These are phyloP conservation scores for Pyronema domesticum DNA, from an alignment of 495 filamentous ascomycete genomes.

Conservation along the genomic window DNA sequence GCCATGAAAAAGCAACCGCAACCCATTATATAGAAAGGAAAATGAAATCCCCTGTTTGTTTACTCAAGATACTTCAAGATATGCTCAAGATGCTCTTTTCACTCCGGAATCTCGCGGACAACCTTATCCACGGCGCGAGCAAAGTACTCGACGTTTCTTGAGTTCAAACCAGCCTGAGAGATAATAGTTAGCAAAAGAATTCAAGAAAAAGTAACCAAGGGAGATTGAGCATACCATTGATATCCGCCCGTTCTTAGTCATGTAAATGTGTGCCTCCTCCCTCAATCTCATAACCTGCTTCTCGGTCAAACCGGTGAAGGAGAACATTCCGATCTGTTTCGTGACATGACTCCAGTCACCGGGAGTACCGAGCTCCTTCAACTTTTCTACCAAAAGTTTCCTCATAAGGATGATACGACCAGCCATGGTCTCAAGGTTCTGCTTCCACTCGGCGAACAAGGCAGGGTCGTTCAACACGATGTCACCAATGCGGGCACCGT, in stretches of 20 bases:
- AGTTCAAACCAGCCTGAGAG: slow-evolving; percentile 64
- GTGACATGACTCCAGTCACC: slow-evolving; percentile 94
- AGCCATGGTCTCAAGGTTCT: slow-evolving; percentile 80
- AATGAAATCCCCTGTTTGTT: no score
- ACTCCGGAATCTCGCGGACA: slow-evolving; percentile 36
- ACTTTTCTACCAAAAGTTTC: slow-evolving; percentile 47
- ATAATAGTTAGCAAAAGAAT: slow-evolving; percentile 1
- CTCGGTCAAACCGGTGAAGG: slow-evolving; percentile 81
- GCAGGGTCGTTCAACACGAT: slow-evolving; percentile 61
- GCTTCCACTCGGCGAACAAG: slow-evolving; percentile 89
- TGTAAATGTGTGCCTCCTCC: slow-evolving; percentile 76
- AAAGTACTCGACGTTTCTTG: slow-evolving; percentile 78
- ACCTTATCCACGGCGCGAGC: slow-evolving; percentile 75
- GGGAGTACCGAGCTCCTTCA: slow-evolving; percentile 68
- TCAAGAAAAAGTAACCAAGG: neutral
- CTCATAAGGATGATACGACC: slow-evolving; percentile 88
- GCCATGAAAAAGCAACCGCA: no score
- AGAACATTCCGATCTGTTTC: slow-evolving; percentile 99
- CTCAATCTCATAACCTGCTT: slow-evolving; percentile 66
- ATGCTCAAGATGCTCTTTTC: neutral
- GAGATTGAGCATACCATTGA: slow-evolving; percentile 40
- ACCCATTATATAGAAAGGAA: no score
- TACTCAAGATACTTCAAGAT: neutral
- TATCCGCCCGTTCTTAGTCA: slow-evolving; percentile 97
- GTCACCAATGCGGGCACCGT: slow-evolving; percentile 76